Evolutionary conservation across 2,329 filamentous ascomycete species (phyloP).

Genomic region (Leptographium lundbergii): DNA sequence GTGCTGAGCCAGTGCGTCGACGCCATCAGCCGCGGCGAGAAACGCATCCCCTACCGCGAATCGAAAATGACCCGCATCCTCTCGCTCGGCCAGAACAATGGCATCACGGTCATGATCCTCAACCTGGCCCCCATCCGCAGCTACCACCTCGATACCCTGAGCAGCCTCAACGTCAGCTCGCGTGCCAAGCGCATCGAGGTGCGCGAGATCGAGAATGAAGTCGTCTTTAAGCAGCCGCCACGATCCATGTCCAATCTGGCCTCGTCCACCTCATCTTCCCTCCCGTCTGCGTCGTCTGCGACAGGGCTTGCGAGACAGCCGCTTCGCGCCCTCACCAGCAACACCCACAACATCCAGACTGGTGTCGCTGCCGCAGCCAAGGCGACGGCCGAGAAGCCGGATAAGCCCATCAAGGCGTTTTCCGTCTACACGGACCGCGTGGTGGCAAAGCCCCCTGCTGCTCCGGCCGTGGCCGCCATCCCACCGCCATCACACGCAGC

Average conservation of each 20-base stretch:
- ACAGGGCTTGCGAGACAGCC: conserved; percentile 53
- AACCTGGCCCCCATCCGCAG: conserved; percentile 85
- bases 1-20: conserved; percentile 92
- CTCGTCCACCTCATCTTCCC: conserved; percentile 54
- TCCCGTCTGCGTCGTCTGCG: conserved; percentile 28
- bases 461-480: background rate
- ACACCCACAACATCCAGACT: conserved; percentile 61
- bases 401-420: conserved; percentile 71
- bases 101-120: conserved; percentile 90
- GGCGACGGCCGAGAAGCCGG: conserved; percentile 43
- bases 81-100: conserved; percentile 85
- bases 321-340: conserved; percentile 56
- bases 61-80: conserved; percentile 96
- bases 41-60: conserved; percentile 81
- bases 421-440: conserved; percentile 69
- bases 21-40: conserved; percentile 65
- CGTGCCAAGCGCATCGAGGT: conserved; percentile 94
- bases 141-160: conserved; percentile 87
- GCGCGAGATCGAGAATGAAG: conserved; percentile 88
- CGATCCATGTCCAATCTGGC: conserved; percentile 20
- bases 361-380: conserved; percentile 35
- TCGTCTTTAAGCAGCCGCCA: conserved; percentile 69
- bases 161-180: conserved; percentile 88
- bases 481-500: background rate
- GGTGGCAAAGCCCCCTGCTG: background rate